A percentile compares a stretch with the other conserved stretches of the same genome.
These are phyloP conservation scores for Pinguiococcus pyrenoidosus DNA, from an alignment of 108 stramenopile genomes.

Conservation along the genomic window DNA sequence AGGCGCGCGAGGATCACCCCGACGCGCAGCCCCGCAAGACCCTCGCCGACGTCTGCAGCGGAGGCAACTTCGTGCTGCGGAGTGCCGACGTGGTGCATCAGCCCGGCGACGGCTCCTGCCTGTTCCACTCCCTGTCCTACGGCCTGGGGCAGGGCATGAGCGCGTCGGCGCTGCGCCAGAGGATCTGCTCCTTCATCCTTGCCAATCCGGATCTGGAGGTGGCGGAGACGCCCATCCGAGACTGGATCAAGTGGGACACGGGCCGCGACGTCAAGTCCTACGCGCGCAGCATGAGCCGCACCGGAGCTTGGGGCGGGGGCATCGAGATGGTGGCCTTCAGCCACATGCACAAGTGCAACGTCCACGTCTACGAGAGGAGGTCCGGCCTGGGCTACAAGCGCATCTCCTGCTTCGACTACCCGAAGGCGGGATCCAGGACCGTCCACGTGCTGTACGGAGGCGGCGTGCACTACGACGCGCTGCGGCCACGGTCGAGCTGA, in stretches of 20 bases:
- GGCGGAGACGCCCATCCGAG: slow-evolving; percentile 19
- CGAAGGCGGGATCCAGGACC: background rate
- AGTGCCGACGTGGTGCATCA: slow-evolving; percentile 9
- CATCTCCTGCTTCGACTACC: slow-evolving; percentile 11
- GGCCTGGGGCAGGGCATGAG: background rate
- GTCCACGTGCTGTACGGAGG: slow-evolving; percentile 21
- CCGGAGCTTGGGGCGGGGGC: slow-evolving; percentile 20
- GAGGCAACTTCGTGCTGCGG: background rate
- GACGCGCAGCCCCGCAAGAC: slow-evolving; percentile 16
- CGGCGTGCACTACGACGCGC: slow-evolving; percentile 22
- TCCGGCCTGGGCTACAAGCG: slow-evolving; percentile 16
- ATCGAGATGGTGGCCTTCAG: slow-evolving; percentile 25
- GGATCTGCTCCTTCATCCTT: background rate
- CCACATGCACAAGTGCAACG: background rate
- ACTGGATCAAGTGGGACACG: slow-evolving; percentile 26
- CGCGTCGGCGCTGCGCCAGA: slow-evolving; percentile 5
- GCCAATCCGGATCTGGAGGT: slow-evolving; percentile 6
- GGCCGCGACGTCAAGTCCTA: slow-evolving; percentile 1
- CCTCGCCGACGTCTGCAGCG: background rate
- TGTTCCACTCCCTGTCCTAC: slow-evolving; percentile 22
- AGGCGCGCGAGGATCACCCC: slow-evolving; percentile 20
- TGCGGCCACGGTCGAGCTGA: too few species aligned
- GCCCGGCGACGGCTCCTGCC: slow-evolving; percentile 28
- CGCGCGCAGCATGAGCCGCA: slow-evolving; percentile 1
- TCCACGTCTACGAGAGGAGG: slow-evolving; percentile 20